A percentile compares a stretch with the other conserved stretches of the same genome.
phyloP scores from a whole-genome alignment of 2,329 filamentous ascomycete genomes.

The Colletotrichum phormii region DNA sequence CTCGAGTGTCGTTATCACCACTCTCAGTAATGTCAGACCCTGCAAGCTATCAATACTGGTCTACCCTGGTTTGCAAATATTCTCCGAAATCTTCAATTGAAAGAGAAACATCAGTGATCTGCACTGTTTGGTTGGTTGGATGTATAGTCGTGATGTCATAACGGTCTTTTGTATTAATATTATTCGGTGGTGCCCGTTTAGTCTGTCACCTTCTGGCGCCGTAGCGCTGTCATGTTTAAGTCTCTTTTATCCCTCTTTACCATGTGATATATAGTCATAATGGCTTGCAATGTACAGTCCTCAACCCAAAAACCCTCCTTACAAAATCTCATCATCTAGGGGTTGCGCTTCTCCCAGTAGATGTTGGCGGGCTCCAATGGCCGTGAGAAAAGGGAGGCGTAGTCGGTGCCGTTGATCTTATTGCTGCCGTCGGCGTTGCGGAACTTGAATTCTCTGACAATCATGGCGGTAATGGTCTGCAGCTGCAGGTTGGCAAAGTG shows the following conservation, averaged over 20 bases:
- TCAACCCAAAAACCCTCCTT: background rate
- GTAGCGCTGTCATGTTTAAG: slow-evolving; percentile 32
- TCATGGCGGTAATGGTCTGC: slow-evolving; percentile 82
- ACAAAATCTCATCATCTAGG: slow-evolving; percentile 1
- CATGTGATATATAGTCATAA: slow-evolving; percentile 24
- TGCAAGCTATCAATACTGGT: background rate
- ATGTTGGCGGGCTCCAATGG: slow-evolving; percentile 78
- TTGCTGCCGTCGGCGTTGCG: slow-evolving; percentile 78
- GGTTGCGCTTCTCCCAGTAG: slow-evolving; percentile 77
- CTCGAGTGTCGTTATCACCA: slow-evolving; percentile 14
- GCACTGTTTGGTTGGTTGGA: background rate
- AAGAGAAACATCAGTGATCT: background rate
- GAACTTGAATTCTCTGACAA: slow-evolving; percentile 85
- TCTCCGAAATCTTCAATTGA: background rate
- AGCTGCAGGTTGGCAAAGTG: slow-evolving; percentile 96
- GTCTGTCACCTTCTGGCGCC: slow-evolving; percentile 15
- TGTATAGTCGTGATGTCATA: slow-evolving; percentile 26
- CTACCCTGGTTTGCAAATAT: background rate
- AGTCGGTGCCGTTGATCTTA: slow-evolving; percentile 76
- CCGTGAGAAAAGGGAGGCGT: slow-evolving; percentile 78
- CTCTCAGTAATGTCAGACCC: background rate
- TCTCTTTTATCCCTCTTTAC: slow-evolving; percentile 9
- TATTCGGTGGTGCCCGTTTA: slow-evolving; percentile 17
- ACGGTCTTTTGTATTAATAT: slow-evolving; percentile 35
- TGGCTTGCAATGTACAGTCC: slow-evolving; percentile 28